Evolutionary conservation across 345 rosid species (phyloP), one percentile per base, ranked within the genome.

Genomic region (Boechera divaricarpa): DNA sequence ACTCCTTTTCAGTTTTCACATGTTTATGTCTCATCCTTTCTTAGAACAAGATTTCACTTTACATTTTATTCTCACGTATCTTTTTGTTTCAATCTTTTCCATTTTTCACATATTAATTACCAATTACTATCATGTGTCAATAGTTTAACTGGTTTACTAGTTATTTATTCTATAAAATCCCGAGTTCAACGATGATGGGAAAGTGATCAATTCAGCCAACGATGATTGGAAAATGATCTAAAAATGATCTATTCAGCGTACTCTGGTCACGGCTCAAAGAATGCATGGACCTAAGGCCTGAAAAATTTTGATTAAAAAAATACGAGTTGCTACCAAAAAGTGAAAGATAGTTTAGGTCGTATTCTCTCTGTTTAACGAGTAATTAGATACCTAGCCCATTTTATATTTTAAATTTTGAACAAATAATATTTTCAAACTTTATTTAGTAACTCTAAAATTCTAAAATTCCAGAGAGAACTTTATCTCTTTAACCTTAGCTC

Each of bases 11-110:
- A 35, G 11, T 47, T 57, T 66, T 61, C 75, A 76, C 80, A 69
- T 76, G 75, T 76, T 61, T 52, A 4, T 69, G 80, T 76, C 70
- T 76, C 69, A 51, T 61, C 79, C 4, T 68, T 52, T 31, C 48
- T 59, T 8, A 21, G 15, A 59, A 41, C 5, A 49, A 18, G 39
- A 39, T 36, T 51, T 51, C 36, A 68, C 18, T 59, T 53, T 49
- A 16, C 3, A 59, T 18, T 15, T 48, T 75, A 66, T 47, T 67
- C 73, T 45, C 11, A 39, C 39, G 18, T 61, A 26, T 61, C 1
- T 13, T 41, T 33, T 45, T 1, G 52, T 57, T 10, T 67, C 48
- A 36, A n/a, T 36, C 24, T 21, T 21, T 21, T 21, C 24, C 24
- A 32, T 42, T 57, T 29, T 5, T 35, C 38, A 16, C 24, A 42